Base-by-base conservation (phyloP, 2,329 filamentous ascomycete species). In the Aureobasidium lini region DNA sequence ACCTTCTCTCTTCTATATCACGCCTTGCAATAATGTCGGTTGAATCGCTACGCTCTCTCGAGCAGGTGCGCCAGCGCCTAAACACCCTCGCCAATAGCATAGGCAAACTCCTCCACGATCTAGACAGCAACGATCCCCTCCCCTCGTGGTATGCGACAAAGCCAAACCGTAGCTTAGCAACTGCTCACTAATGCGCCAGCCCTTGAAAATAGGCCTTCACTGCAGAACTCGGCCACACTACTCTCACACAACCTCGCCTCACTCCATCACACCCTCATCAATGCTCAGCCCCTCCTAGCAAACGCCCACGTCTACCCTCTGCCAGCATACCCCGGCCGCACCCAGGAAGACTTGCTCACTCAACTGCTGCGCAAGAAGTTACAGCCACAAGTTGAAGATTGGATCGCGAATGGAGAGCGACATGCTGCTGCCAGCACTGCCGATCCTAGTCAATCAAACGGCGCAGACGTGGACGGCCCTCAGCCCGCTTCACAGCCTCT, bases 331-430 rank as follows among this genome's bases (percentile, higher is more conserved):
- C 73, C 90, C 84, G 72, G 69, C 18, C 4, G 87, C 84, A 39
- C 85, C 81, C 65, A 86, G 81, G 70, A 73, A 70, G 75, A 70
- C 1, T 67, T 70, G 50, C 78, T 89, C 4, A 79, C 93, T 1
- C 83, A 87, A 66, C 78, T 95, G 2, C 77, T 95, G 34, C 86
- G 90, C 40, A 95, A 94, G 74, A 94, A 94, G 70, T 80, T 91
- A 50, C 90, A 94, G 65, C 89, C 89, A 0, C 80, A 83, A 28
- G 85, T 91, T 16, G 88, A 92, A 69, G 84, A 85, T 60, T 86
- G 87, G 75, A 84, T 93, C 29, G 81, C 84, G 23, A 76, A 84
- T 6, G 62, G 62, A 10, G 52, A 54, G 28, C 54, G 56, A 23
- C 50, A 50, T 32, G 62, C 60, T 4, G 43, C 58, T n/a, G 29